Base-by-base conservation (phyloP, 306 rosid species). In the Rubus parviflorus region DNA sequence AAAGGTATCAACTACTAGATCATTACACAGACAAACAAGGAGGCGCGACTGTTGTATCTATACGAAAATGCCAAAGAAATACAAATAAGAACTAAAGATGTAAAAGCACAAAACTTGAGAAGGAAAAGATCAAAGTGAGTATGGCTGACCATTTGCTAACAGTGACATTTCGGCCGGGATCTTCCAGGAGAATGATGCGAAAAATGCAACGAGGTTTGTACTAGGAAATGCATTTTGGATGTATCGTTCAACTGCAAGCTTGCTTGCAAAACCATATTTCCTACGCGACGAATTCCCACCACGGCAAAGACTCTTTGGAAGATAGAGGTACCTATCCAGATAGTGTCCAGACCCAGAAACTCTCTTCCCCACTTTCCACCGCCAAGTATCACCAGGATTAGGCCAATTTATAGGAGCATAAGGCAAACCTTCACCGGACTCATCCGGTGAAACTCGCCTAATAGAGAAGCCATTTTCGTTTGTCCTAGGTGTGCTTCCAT, bases 331-430 rank as follows among this genome's bases (percentile, higher is more conserved):
- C 22, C 99, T 87, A 80, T 95, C 99, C 13, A 85, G 81, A 85
- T 72, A 92, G 83, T 76, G 51, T 15, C 99, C 96, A 14, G 76
- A 76, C 8, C 37, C 7, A 3, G 88, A 77, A 30, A 85, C 76
- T 75, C 99, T 89, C 73, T 81, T 86, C 0, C 97, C 99, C 12
- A 93, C 88, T 78, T 76, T 85, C 99, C 99, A 95, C 37, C 81
- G 82, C 97, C 99, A 95, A 13, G 6, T 51, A 70, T 95, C 99
- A 1, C 97, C 99, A 1, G 78, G 79, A 14, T 89, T 83, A 2
- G 99, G 99, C 90, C 90, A 95, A 83, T 90, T 85, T 70, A 80
- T 86, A 20, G 99, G 99, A 62, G 97, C 99, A 63, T 88, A 95
- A 3, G 99, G 99, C 67, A 83, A 49, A 6, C 97, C 99, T 74